These are phyloP conservation scores for Metschnikowia henanensis DNA, from an alignment of 805 yeast species.

Conservation along the genomic window DNA sequence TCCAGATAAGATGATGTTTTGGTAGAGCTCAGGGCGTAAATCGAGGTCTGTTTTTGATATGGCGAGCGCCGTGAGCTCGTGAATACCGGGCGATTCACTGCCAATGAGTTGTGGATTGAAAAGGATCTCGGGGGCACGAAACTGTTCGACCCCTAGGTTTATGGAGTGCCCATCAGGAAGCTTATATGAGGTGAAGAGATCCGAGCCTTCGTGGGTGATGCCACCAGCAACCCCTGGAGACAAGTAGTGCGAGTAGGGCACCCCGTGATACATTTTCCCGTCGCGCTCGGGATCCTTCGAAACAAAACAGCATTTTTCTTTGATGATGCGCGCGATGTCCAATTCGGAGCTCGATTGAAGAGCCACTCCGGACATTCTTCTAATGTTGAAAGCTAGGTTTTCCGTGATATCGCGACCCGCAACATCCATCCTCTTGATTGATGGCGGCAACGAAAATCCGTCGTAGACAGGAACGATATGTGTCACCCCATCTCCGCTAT, in stretches of 20 bases:
- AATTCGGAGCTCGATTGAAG: constrained; percentile 73
- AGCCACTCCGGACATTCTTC: constrained; percentile 61
- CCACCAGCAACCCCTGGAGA: constrained; percentile 15
- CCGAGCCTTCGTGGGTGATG: constrained; percentile 21
- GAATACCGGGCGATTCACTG: constrained; percentile 68
- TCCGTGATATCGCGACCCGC: constrained; percentile 89
- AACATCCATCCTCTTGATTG: constrained; percentile 71
- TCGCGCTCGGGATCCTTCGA: constrained; percentile 56
- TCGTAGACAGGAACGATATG: constrained; percentile 88
- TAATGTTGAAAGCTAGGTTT: constrained; percentile 63
- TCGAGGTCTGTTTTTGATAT: constrained; percentile 77
- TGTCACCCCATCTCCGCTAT: constrained; percentile 92
- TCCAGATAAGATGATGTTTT: constrained; percentile 76
- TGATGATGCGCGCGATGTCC: constrained; percentile 76
- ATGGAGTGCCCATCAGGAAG: constrained; percentile 85
- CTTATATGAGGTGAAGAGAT: constrained; percentile 43
- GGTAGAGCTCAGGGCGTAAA: constrained; percentile 64
- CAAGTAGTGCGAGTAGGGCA: constrained; percentile 20
- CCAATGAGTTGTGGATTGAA: constrained; percentile 81
- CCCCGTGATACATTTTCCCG: constrained; percentile 45
- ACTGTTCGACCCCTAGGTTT: constrained; percentile 64
- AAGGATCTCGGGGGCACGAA: constrained; percentile 76
- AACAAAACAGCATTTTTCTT: constrained; percentile 72
- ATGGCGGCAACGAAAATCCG: constrained; percentile 77
- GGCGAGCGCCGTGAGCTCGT: constrained; percentile 62